Evolutionary conservation across 1,284 basidiomycete species (phyloP), one percentile per base, ranked within the genome.

Genomic region (Crepidotus sp.): DNA sequence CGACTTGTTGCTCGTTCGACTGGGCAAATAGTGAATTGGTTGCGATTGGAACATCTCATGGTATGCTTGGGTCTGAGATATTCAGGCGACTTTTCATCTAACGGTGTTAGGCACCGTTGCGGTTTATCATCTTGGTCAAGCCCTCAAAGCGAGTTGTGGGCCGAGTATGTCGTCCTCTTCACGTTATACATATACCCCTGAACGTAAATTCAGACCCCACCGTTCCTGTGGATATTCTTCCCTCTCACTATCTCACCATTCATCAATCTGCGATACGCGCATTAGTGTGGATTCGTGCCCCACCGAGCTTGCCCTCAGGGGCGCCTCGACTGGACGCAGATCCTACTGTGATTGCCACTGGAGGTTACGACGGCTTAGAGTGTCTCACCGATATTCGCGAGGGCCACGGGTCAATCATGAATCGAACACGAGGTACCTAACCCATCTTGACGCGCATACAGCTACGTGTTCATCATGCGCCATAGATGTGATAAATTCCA

Each of bases 11-110:
- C 71, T 74, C 76, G 25, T 68, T 94, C 31, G 89, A 93, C 55
- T 95, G 90, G 90, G 82, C 80, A 1, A 89, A 89, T 52, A 88
- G 86, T 47, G 79, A 83, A 46, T 56, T 82, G 3, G 58, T 96
- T 2, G 88, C 83, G 2, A 74, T 84, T 4, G 90, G 90, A 0
- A 81, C 83, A 24, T 82, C 86, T 1, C 86, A 88, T 53, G 91
- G 91, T 89, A 43, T 40, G 30, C n/a, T 7, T 24, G 27, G 13
- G 5, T 40, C 18, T 11, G 11, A 14, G 15, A 30, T 17, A n/a
- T 11, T 36, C 25, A 22, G 21, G 8, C 25, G 11, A 21, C 17
- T 33, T 24, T 38, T 36, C n/a, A 38, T 35, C 51, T 27, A 13
- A 33, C 18, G 21, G 14, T 19, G 4, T 2, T 48, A 92, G 89